phyloP scores from a whole-genome alignment of 805 yeast genomes.

The Cyberlindnera suaveolens region DNA sequence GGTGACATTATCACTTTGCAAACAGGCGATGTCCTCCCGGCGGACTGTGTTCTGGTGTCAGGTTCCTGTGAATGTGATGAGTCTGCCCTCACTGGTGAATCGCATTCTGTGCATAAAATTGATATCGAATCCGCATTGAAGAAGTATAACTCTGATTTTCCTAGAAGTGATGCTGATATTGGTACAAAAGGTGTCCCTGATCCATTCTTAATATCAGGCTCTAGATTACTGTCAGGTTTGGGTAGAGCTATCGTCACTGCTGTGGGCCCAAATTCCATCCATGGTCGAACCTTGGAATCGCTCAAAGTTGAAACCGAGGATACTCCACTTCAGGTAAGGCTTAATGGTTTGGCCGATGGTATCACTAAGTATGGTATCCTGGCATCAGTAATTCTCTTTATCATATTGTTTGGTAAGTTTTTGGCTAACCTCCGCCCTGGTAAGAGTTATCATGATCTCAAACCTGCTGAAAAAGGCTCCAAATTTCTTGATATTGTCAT shows the following conservation, averaged over 20 bases:
- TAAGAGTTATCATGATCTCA: slow-evolving; percentile 36
- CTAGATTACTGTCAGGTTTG: slow-evolving; percentile 79
- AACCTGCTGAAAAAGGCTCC: slow-evolving; percentile 75
- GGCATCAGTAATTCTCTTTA: slow-evolving; percentile 76
- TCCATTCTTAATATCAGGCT: slow-evolving; percentile 86
- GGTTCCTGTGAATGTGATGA: slow-evolving; percentile 90
- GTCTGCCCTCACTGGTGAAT: slow-evolving; percentile 90
- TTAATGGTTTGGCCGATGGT: slow-evolving; percentile 80
- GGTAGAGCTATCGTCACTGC: slow-evolving; percentile 86
- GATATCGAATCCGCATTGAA: slow-evolving; percentile 41
- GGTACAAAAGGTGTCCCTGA: slow-evolving; percentile 47
- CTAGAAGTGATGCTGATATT: slow-evolving; percentile 27
- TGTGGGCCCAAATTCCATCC: slow-evolving; percentile 83
- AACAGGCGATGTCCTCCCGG: slow-evolving; percentile 93
- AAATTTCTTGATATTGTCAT: slow-evolving; percentile 80
- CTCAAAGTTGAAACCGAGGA: slow-evolving; percentile 68
- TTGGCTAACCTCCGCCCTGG: slow-evolving; percentile 52
- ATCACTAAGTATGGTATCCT: slow-evolving; percentile 91
- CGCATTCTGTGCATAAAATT: slow-evolving; percentile 68
- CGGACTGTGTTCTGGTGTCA: slow-evolving; percentile 68
- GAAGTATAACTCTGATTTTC: slow-evolving; percentile 23
- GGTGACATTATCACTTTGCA: slow-evolving; percentile 82
- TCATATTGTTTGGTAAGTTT: slow-evolving; percentile 74
- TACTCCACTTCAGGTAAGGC: slow-evolving; percentile 84
- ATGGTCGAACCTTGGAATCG: slow-evolving; percentile 87